Evolutionary conservation across 2,329 filamentous ascomycete species (phyloP), one percentile per base, ranked within the genome.

Genomic region (Stagonosporopsis rhizophila): DNA sequence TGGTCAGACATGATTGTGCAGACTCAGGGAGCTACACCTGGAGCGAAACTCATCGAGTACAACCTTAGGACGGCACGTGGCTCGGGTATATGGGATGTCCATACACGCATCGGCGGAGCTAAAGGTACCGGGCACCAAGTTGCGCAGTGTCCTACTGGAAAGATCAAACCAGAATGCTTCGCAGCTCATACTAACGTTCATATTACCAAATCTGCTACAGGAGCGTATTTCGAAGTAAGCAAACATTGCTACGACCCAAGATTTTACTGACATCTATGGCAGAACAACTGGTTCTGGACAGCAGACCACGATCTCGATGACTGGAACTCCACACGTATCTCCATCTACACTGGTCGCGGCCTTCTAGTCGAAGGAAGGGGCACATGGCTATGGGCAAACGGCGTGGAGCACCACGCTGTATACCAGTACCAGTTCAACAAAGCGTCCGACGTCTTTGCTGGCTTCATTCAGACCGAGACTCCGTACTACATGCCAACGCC

Each of bases 241-340:
- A 17, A 1, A 23, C n/a, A 4, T 5, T 17, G 14, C 6, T 17
- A 42, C 0, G 2, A 4, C 17, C 2, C 14, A 19, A 9, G 6
- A 7, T 12, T 2, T 9, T 56, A 32, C 61, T 62, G 34, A 62
- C 40, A 34, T 15, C 9, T 35, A 12, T n/a, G 7, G 47, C 20
- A 56, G 53, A 56, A 56, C 38, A 56, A 56, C 20, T 56, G 53
- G 53, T 56, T 56, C n/a, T 56, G 69, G 72, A 90, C 93, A 30
- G 87, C 93, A 0, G 94, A 97, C 74, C 94, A 97, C 80, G 91
- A 96, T 72, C 87, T 97, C 30, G 93, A 97, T 74, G 83, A 87
- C n/a, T 57, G 77, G 7, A 88, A 89, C 69, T 85, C 90, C 75
- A 86, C 80, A 9, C 90, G 92, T 73, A 87, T 94, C 73, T 88